Evolutionary conservation across 2,329 filamentous ascomycete genomes (phyloP), one percentile per base, ranked within the genome.

Genomic region (Leptodontidium sp.): DNA sequence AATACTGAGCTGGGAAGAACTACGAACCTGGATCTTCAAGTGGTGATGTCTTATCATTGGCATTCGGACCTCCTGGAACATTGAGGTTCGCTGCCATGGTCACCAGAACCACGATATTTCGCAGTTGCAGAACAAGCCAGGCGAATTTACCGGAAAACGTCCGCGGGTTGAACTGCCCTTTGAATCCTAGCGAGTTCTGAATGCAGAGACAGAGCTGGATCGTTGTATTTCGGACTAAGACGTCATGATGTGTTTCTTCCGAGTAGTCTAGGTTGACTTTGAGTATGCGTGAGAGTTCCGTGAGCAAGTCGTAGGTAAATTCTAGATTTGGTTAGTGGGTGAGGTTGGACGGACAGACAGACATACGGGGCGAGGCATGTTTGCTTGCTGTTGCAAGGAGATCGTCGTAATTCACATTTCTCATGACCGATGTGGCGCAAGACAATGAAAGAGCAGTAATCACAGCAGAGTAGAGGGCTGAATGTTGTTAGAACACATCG

Each of bases 221-320:
- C 45, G 89, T 85, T 2, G 85, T 83, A 75, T 96, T 94, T 69
- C 90, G 85, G 71, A 96, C 87, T 43, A 97, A 82, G 68, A 90
- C 85, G 77, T 95, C 90, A 73, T 91, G 88, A 55, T 88, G 86
- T 1, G 88, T 83, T 69, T 97, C 93, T 61, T 92, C 87, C 0
- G 93, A 91, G 77, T 94, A 97, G 80, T 98, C 95, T 59, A 94
- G 88, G 61, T 90, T 88, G 38, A 93, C 85, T 71, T 90, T 91
- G 63, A 94, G 82, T 67, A 92, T 88, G 50, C 87, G 85, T 64
- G 93, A 89, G 14, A 94, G 82, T 72, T 92, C 90, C 50, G 83
- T 85, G 64, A 92, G 82, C 83, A 90, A 89, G 68, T 89, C 84
- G 52, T 85, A 83, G 64, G 88, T 82, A 72, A 91, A 88, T 62